Percentiles rank a stretch among this genome's conserved stretches.
Conservation (phyloP, 139 green algal species). For the Coccomyxa sp. region DNA sequence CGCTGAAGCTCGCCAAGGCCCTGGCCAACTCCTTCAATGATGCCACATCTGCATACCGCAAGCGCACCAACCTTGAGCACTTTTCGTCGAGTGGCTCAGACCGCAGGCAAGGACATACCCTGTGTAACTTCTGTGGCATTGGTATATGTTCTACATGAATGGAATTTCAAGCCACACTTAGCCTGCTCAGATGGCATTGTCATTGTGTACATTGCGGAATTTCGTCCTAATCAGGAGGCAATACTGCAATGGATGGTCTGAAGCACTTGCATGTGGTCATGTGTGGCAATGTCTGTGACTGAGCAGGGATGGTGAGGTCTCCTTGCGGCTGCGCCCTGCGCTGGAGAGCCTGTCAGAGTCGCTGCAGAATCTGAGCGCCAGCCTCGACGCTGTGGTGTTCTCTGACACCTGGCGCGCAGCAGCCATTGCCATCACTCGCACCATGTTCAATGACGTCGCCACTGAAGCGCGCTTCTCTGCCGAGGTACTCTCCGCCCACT, state of each 20-base stretch:
- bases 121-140: background rate
- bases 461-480: slow-evolving; percentile 37
- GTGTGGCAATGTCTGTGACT: background rate
- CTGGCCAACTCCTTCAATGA: slow-evolving; percentile 15
- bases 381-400: slow-evolving; percentile 49
- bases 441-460: slow-evolving; percentile 50
- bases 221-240: too few species aligned
- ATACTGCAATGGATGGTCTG: background rate
- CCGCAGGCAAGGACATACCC: too few species aligned
- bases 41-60: slow-evolving; percentile 9
- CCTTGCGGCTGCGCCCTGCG: slow-evolving; percentile 16
- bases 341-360: slow-evolving; percentile 20
- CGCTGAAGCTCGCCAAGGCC: slow-evolving; percentile 41
- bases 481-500: slow-evolving; percentile 11
- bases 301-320: slow-evolving; percentile 35
- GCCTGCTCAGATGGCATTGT: too few species aligned
- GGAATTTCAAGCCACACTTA: too few species aligned
- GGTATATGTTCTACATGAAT: too few species aligned
- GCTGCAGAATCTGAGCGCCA: slow-evolving; percentile 20
- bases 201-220: too few species aligned
- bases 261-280: background rate
- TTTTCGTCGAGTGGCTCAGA: slow-evolving; percentile 10
- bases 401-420: slow-evolving; percentile 42
- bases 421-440: slow-evolving; percentile 35
- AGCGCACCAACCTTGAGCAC: slow-evolving; percentile 12